phyloP scores from a whole-genome alignment of 2,329 filamentous ascomycete genomes.

The Nemania sp. region DNA sequence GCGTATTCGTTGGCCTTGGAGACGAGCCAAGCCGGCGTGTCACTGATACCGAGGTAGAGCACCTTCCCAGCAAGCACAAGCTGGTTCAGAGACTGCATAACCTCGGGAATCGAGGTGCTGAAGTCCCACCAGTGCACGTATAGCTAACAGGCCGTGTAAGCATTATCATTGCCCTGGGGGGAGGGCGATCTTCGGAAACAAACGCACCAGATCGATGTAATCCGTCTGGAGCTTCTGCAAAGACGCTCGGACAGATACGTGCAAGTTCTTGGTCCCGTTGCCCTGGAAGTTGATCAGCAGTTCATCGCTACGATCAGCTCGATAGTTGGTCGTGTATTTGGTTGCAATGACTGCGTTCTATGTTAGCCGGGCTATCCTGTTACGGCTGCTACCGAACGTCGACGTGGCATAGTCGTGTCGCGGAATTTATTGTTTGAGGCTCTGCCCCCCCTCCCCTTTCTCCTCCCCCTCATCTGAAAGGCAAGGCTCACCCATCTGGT shows the following conservation, averaged over 20 bases:
- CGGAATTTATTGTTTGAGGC: too few relatives aligned
- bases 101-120: constrained; percentile 63
- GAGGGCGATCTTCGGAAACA: neutral
- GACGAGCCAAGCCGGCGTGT: constrained; percentile 72
- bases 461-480: too few relatives aligned
- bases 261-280: constrained; percentile 65
- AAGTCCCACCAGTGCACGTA: constrained; percentile 72
- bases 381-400: too few relatives aligned
- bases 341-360: constrained; percentile 68
- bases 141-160: constrained; percentile 43
- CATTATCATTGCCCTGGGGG: neutral
- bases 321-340: constrained; percentile 67
- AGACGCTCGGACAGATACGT: constrained; percentile 57
- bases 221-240: constrained; percentile 65
- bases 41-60: constrained; percentile 67
- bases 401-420: too few relatives aligned
- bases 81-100: constrained; percentile 70
- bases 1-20: constrained; percentile 71
- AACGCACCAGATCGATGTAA: constrained; percentile 66
- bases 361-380: too few relatives aligned
- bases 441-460: too few relatives aligned
- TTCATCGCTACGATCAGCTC: constrained; percentile 43
- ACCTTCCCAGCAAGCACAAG: constrained; percentile 65
- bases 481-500: constrained; percentile 61
- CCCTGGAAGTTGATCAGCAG: constrained; percentile 59